Evolutionary conservation across 139 green algal genomes (phyloP).

Genomic region (Auxenochlorella pyrenoidosa): DNA sequence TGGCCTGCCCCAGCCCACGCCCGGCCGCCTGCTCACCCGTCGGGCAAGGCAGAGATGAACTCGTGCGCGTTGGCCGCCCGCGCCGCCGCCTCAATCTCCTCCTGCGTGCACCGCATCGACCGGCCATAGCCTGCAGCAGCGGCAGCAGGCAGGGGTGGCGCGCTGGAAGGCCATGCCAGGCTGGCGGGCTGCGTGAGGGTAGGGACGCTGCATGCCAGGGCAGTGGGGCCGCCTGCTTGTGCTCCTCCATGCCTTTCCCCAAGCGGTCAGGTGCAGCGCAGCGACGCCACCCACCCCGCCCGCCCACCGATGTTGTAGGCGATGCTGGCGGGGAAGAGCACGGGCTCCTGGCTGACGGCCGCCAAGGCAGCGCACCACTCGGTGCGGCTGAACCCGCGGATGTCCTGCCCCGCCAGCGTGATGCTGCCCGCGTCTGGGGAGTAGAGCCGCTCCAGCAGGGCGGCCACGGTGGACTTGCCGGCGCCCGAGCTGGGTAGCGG

Average conservation of each 20-base stretch:
- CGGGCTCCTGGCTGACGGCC: slow-evolving; percentile 83
- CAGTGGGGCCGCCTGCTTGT: no score
- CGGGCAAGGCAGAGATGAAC: slow-evolving; percentile 68
- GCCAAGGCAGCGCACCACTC: slow-evolving; percentile 79
- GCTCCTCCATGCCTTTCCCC: no score
- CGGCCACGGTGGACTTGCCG: slow-evolving; percentile 87
- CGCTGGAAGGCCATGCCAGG: no score
- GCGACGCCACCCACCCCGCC: no score
- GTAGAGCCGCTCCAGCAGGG: slow-evolving; percentile 79
- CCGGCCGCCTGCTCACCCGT: slow-evolving; percentile 4
- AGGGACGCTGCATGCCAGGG: no score
- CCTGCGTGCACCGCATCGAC: slow-evolving; percentile 37
- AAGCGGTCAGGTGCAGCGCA: no score
- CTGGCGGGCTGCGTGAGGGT: no score
- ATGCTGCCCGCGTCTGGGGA: slow-evolving; percentile 50
- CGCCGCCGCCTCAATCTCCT: slow-evolving; percentile 65
- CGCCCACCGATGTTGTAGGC: slow-evolving; percentile 84
- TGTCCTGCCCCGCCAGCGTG: slow-evolving; percentile 43
- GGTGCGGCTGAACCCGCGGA: slow-evolving; percentile 59
- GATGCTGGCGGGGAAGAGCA: slow-evolving; percentile 87
- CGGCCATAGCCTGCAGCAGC: slow-evolving; percentile 63
- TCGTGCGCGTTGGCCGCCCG: slow-evolving; percentile 73
- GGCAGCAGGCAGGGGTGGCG: no score
- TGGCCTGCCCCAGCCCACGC: no score
- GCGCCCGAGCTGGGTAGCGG: slow-evolving; percentile 61